These are phyloP conservation scores for Zygoascus bituminiphila DNA, from an alignment of 805 yeast genomes.

Conservation along the genomic window DNA sequence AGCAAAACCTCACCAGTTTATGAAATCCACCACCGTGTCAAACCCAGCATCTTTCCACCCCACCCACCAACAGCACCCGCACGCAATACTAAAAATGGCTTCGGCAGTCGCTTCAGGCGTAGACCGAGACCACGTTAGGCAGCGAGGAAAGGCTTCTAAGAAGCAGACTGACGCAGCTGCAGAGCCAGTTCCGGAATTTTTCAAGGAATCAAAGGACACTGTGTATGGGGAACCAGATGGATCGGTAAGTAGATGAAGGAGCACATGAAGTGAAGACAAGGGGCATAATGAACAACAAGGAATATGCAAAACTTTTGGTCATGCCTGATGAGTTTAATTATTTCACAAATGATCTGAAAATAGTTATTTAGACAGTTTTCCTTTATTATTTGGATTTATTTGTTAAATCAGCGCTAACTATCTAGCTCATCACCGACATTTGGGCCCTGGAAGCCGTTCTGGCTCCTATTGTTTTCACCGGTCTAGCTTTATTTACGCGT, in stretches of 20 bases:
- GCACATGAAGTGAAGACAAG: neutral
- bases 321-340: too few relatives aligned
- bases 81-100: neutral
- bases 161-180: neutral
- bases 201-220: neutral
- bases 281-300: neutral
- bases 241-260: neutral
- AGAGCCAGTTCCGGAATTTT: neutral
- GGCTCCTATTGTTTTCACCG: conserved; percentile 22
- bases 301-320: too few relatives aligned
- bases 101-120: conserved; percentile 8
- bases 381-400: neutral
- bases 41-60: neutral
- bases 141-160: conserved; percentile 1
- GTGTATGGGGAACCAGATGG: conserved; percentile 1
- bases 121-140: neutral
- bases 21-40: conserved; percentile 4
- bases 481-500: conserved; percentile 51
- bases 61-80: neutral
- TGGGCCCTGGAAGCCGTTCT: conserved; percentile 34
- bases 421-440: conserved; percentile 17
- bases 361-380: too few relatives aligned
- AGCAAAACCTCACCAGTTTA: too few relatives aligned
- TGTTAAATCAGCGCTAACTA: neutral
- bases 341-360: too few relatives aligned